These are phyloP conservation scores for Hemisphaericaspora lyxosophila DNA, from an alignment of 1,139 yeast genomes.

Conservation along the genomic window DNA sequence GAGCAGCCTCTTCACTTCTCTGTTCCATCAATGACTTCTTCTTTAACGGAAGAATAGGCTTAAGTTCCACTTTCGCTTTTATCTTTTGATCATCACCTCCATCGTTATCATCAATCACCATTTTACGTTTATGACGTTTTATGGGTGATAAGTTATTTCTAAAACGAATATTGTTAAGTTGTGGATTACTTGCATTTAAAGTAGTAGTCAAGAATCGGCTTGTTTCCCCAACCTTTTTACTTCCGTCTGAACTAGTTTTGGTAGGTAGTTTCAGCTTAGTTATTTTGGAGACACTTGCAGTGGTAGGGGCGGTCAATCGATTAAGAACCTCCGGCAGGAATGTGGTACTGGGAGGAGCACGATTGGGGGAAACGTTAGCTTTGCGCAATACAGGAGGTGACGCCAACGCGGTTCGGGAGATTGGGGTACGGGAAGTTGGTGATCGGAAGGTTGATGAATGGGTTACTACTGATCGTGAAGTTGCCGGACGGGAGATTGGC, in stretches of 20 bases:
- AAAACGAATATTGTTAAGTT: background rate
- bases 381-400: too few relatives aligned
- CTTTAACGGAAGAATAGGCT: constrained; percentile 23
- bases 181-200: constrained; percentile 20
- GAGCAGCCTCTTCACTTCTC: constrained; percentile 19
- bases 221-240: constrained; percentile 15
- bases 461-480: too few relatives aligned
- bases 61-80: constrained; percentile 15
- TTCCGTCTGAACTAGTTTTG: constrained; percentile 5
- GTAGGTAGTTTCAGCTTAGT: constrained; percentile 4
- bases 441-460: too few relatives aligned
- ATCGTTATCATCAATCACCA: background rate
- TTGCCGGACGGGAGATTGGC: background rate
- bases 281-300: constrained; percentile 33
- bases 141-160: constrained; percentile 1
- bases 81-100: constrained; percentile 2
- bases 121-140: constrained; percentile 2
- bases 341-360: background rate
- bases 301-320: constrained; percentile 26
- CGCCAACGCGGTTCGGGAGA: too few relatives aligned
- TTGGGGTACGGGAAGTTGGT: too few relatives aligned
- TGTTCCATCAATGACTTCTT: constrained; percentile 35
- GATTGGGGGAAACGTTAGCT: background rate
- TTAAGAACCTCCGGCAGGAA: constrained; percentile 11
- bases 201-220: constrained; percentile 40